Evolutionary conservation across 2,329 filamentous ascomycete species (phyloP), one percentile per base, ranked within the genome.

Genomic region (Pestalotiopsis sp.): DNA sequence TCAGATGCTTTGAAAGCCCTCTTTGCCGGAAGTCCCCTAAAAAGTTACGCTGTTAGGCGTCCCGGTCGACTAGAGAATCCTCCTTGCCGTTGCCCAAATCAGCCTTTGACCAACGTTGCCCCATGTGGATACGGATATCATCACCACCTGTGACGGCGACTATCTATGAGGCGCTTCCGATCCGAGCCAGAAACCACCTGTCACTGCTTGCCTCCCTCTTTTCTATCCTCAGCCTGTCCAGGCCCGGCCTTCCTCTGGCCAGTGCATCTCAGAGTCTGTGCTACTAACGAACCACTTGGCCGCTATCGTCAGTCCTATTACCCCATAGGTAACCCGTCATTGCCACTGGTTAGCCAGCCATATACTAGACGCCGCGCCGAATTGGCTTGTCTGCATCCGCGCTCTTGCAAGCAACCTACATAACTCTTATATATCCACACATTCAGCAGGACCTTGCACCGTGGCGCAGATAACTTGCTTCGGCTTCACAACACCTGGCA

Each of bases 11-110:
- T 45, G 39, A 65, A 45, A 7, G 58, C 61, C 27, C 25, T 58
- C 36, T 49, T 9, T 36, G 31, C 31, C 31, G 31, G 45, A 17
- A 52, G 7, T 23, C 39, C 41, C 65, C 14, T 31, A 62, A 36
- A 31, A 36, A 36, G 31, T 9, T 36, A 52, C 66, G 66, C 66
- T 67, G 52, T 67, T 67, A 67, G 66, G 66, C 66, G 66, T 67
- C 66, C 27, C 56, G 20, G 23, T 45, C 31, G n/a, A 49, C 49
- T 17, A 23, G 23, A 4, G 23, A 20, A 9, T 52, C 20, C 45
- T 52, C 45, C 45, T 36, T 52, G n/a, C 45, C 20, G 45, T n/a
- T 52, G 12, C 58, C 65, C 38, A 67, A 36, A 52, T 41, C 56
- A 67, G 49, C 20, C 27, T 57, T 27, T 11, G 20, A 36, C 31